Conservation (phyloP, 805 yeast species). For the Komagataella ulmi region DNA sequence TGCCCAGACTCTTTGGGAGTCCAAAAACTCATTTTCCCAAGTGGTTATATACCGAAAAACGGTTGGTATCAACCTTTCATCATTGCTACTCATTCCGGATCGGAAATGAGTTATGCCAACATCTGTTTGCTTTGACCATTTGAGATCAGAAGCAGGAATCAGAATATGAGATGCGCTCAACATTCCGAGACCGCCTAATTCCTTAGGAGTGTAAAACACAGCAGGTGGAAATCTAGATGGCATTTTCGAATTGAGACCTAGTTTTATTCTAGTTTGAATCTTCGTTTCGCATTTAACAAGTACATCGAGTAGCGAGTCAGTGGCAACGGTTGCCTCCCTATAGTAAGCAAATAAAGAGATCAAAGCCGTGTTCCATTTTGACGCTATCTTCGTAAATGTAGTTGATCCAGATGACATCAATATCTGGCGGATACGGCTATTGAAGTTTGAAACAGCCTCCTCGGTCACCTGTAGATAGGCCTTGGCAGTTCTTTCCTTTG, state of each 20-base stretch:
- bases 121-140: constrained; percentile 89
- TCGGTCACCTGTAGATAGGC: constrained; percentile 78
- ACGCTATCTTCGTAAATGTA: constrained; percentile 86
- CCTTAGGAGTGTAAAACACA: constrained; percentile 95
- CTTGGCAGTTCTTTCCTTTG: constrained; percentile 80
- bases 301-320: constrained; percentile 64
- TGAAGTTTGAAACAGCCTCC: constrained; percentile 68
- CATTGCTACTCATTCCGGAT: constrained; percentile 81
- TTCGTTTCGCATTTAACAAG: constrained; percentile 87
- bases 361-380: constrained; percentile 91
- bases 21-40: constrained; percentile 94
- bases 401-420: constrained; percentile 94
- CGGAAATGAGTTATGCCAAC: constrained; percentile 91
- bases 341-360: constrained; percentile 79
- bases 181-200: constrained; percentile 96
- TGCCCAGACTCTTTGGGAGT: constrained; percentile 95
- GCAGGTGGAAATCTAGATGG: constrained; percentile 98
- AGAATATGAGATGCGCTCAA: constrained; percentile 90
- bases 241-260: constrained; percentile 96
- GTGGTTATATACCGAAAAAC: constrained; percentile 84
- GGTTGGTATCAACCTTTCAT: constrained; percentile 79
- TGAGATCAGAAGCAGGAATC: constrained; percentile 84
- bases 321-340: constrained; percentile 84
- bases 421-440: constrained; percentile 75
- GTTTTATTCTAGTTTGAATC: constrained; percentile 85